phyloP scores from a whole-genome alignment of 1,284 basidiomycete species.

The Kalmanozyma brasiliensis region DNA sequence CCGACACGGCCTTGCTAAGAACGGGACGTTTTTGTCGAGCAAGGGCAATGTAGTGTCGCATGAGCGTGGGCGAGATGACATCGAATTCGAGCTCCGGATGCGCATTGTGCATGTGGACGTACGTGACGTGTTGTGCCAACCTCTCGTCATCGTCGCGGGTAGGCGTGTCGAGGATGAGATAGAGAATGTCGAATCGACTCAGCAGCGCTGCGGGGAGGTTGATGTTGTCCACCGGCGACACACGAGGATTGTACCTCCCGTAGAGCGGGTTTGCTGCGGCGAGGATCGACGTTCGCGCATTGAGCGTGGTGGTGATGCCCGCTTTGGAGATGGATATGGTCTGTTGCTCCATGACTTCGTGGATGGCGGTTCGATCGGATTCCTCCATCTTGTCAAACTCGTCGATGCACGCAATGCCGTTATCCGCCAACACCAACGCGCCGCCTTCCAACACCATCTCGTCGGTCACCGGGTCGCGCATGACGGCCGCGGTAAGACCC shows the following conservation, averaged over 20 bases:
- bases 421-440: conserved; percentile 96
- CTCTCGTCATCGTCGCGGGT: conserved; percentile 92
- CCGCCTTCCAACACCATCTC: conserved; percentile 99
- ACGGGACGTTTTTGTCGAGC: conserved; percentile 89
- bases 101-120: conserved; percentile 94
- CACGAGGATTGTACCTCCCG: conserved; percentile 96
- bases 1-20: conserved; percentile 86
- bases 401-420: conserved; percentile 99
- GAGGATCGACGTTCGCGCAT: conserved; percentile 97
- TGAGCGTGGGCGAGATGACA: conserved; percentile 83
- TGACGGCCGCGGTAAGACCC: conserved; percentile 97
- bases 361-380: conserved; percentile 94
- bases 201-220: conserved; percentile 96
- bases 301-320: conserved; percentile 97
- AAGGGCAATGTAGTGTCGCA: conserved; percentile 95
- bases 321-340: conserved; percentile 99
- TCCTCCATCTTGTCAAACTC: conserved; percentile 99
- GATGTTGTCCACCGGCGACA: conserved; percentile 98
- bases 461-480: conserved; percentile 98
- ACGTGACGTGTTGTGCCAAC: conserved; percentile 94
- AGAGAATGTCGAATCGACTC: conserved; percentile 94
- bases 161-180: conserved; percentile 96
- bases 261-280: conserved; percentile 98
- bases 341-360: conserved; percentile 99
- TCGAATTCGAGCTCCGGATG: conserved; percentile 80